phyloP scores from a whole-genome alignment of 768 basidiomycete genomes.

The Rhizopogon vinicolor region DNA sequence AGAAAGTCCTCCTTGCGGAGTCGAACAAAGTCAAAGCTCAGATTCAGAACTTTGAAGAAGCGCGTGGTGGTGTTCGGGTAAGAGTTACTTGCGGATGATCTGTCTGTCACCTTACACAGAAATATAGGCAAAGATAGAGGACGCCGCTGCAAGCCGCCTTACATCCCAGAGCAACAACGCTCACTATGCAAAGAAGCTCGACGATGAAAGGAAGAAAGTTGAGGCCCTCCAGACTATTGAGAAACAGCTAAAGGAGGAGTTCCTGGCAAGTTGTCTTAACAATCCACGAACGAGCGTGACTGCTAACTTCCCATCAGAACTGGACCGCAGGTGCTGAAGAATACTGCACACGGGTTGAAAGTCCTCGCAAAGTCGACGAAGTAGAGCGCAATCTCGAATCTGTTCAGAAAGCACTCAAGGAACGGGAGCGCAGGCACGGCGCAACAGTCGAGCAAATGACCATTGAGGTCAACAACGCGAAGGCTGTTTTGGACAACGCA shows the following conservation, averaged over 20 bases:
- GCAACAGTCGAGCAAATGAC: slow-evolving; percentile 76
- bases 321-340: slow-evolving; percentile 64
- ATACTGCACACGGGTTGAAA: slow-evolving; percentile 54
- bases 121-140: slow-evolving; percentile 45
- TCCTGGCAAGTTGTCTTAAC: slow-evolving; percentile 38
- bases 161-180: slow-evolving; percentile 43
- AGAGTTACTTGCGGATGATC: slow-evolving; percentile 11
- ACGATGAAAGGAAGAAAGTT: slow-evolving; percentile 43
- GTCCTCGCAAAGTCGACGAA: slow-evolving; percentile 50
- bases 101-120: background rate
- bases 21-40: slow-evolving; percentile 41
- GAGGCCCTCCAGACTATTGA: slow-evolving; percentile 39
- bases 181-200: slow-evolving; percentile 50
- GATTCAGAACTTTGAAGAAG: slow-evolving; percentile 48
- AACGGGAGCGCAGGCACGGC: slow-evolving; percentile 73
- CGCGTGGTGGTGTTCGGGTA: slow-evolving; percentile 41
- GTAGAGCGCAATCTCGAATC: slow-evolving; percentile 62
- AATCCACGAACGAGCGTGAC: background rate
- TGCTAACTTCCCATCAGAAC: slow-evolving; percentile 30
- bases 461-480: slow-evolving; percentile 61
- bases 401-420: slow-evolving; percentile 58
- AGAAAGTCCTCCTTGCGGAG: slow-evolving; percentile 39
- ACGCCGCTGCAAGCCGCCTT: slow-evolving; percentile 44
- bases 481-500: slow-evolving; percentile 53
- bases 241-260: slow-evolving; percentile 56